Evolutionary conservation across 306 rosid species (phyloP), one percentile per base, ranked within the genome.

Genomic region (Fagus crenata): DNA sequence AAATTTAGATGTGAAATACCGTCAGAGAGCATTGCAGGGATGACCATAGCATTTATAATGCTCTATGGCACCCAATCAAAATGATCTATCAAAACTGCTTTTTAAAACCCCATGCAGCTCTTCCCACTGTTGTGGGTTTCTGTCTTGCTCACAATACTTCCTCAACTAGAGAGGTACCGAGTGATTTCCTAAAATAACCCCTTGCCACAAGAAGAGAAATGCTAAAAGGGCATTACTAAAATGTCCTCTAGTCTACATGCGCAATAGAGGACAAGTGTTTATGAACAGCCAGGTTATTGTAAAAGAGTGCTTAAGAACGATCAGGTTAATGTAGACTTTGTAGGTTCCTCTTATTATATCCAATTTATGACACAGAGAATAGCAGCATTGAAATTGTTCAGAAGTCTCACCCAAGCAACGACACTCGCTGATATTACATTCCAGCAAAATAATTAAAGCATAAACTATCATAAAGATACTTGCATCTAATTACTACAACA

Each of bases 401-500:
- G 49, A 39, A n/a, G 31, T 55, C 60, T 18, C 71, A 74, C 17
- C 69, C 72, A 33, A 15, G 3, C 7, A 68, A 40, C 4, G 11
- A 22, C 40, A 53, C 7, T 6, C 28, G 14, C 1, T 33, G 35
- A 15, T 36, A 3, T 31, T 65, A 51, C 46, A 31, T 4, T 22
- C 49, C 12, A 61, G 32, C 32, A 0, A 49, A 65, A n/a, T 0
- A 53, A 75, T 13, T 55, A 35, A 17, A 15, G 51, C 51, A 39
- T 36, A 8, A 36, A 43, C 37, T 61, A 39, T 39, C 32, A 17
- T 28, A 65, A 39, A 65, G 28, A 65, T 83, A 17, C 63, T 69
- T 69, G 37, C 49, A 6, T 59, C n/a, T 53, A 39, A 84, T 49
- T 36, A 72, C 59, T 78, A 77, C 82, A 74, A 78, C 78, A 72